These are phyloP conservation scores for Rhizopogon vulgaris DNA, from an alignment of 768 basidiomycete genomes.

Conservation along the genomic window DNA sequence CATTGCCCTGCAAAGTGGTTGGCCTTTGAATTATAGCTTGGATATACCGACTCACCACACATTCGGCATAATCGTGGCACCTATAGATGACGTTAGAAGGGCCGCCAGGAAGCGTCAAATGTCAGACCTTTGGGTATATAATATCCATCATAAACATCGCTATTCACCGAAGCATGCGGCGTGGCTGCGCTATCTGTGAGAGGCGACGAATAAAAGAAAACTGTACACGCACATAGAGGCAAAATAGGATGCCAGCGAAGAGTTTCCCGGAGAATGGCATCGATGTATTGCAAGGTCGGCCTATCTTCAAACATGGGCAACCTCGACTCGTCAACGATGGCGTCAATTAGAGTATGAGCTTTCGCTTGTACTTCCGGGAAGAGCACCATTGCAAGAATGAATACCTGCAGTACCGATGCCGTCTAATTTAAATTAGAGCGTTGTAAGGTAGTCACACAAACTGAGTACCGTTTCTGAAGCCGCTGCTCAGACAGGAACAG, in stretches of 20 bases:
- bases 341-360: slow-evolving; percentile 27
- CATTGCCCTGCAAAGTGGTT: slow-evolving; percentile 22
- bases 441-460: neutral
- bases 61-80: slow-evolving; percentile 20
- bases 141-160: slow-evolving; percentile 20
- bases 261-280: slow-evolving; percentile 23
- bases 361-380: slow-evolving; percentile 22
- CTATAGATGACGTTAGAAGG: slow-evolving; percentile 8
- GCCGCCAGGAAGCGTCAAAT: neutral
- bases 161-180: slow-evolving; percentile 15
- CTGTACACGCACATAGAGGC: slow-evolving; percentile 15
- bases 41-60: slow-evolving; percentile 17
- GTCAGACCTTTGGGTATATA: slow-evolving; percentile 20
- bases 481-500: slow-evolving; percentile 3
- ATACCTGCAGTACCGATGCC: slow-evolving; percentile 19
- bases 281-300: slow-evolving; percentile 19
- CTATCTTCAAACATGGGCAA: slow-evolving; percentile 23
- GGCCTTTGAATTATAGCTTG: neutral
- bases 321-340: slow-evolving; percentile 14
- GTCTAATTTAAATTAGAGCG: slow-evolving; percentile 10
- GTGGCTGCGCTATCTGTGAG: slow-evolving; percentile 3
- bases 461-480: slow-evolving; percentile 12
- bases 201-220: neutral
- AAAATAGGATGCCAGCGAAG: slow-evolving; percentile 18
- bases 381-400: slow-evolving; percentile 30